Evolutionary conservation across 2,329 filamentous ascomycete genomes (phyloP), one percentile per base, ranked within the genome.

Genomic region (Ilyonectria destructans): DNA sequence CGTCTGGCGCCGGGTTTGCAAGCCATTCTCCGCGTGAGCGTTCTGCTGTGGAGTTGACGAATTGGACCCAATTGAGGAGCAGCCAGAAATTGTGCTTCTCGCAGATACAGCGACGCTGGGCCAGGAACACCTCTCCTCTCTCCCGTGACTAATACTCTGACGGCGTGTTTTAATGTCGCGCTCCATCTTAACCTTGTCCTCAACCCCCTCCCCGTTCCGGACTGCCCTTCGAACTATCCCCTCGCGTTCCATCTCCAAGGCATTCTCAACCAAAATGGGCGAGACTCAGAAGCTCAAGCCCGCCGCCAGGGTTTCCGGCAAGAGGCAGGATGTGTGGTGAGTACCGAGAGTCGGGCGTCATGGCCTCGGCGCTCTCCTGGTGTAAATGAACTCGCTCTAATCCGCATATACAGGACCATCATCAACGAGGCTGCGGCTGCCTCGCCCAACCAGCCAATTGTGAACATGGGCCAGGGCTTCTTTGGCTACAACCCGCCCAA

Each of bases 401-500:
- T 19, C 21, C 21, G 15, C 12, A 35, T 31, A n/a, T 21, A 45
- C 60, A 90, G 89, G 89, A 86, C 88, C 71, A 91, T 91, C 80
- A 83, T 91, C 82, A 91, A 91, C 71, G 89, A 91, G 80, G 90
- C 87, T 12, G 89, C 90, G 4, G 87, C 88, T 8, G 87, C 88
- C 33, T 90, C 89, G 29, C 88, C 89, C 19, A 87, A 85, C 67
- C 88, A 90, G 78, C 89, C 89, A 66, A 90, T 91, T 71, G 86
- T 91, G 68, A 91, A 91, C 74, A 85, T 91, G 84, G 89, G 89
- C 31, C 88, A 90, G 78, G 89, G 89, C 62, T 94, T 94, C 74
- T 95, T 94, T 75, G 96, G 96, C 66, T 98, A 98, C 82, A 98
- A 98, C 79, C 96, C 96, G 64, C 96, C 96, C 8, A 82, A 91